Evolutionary conservation across 169 alveolate species (phyloP).

Genomic region (Babesia divergens): DNA sequence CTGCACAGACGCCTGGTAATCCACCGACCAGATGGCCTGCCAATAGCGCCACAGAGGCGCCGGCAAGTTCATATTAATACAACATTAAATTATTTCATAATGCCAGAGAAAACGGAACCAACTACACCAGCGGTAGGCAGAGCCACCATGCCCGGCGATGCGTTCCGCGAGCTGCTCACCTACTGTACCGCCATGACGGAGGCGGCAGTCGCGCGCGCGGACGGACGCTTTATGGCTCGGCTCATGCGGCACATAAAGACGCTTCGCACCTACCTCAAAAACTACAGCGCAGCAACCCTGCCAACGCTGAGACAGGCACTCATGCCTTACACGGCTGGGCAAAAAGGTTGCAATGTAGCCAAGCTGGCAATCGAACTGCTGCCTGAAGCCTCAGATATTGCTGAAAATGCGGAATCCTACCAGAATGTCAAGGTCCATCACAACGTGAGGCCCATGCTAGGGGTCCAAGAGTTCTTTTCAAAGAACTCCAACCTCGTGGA

Average conservation of each 20-base stretch:
- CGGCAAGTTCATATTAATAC: slow-evolving; percentile 9
- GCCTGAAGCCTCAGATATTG: background rate
- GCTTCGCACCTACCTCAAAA: slow-evolving; percentile 36
- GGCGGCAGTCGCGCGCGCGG: slow-evolving; percentile 59
- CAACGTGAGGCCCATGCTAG: slow-evolving; percentile 40
- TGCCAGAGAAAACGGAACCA: background rate
- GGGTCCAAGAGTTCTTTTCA: slow-evolving; percentile 37
- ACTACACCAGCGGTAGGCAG: slow-evolving; percentile 25
- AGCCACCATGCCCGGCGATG: slow-evolving; percentile 51
- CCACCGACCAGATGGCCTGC: slow-evolving; percentile 47
- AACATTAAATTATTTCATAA: background rate
- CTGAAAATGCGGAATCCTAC: background rate
- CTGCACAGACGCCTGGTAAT: slow-evolving; percentile 17
- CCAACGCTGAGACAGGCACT: slow-evolving; percentile 41
- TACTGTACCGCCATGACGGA: slow-evolving; percentile 61
- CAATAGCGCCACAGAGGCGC: slow-evolving; percentile 33
- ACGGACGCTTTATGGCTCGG: slow-evolving; percentile 53
- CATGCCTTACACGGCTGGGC: slow-evolving; percentile 39
- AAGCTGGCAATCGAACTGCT: slow-evolving; percentile 27
- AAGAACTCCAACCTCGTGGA: slow-evolving; percentile 56
- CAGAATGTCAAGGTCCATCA: slow-evolving; percentile 7
- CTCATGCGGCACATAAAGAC: slow-evolving; percentile 63
- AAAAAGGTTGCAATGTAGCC: slow-evolving; percentile 46
- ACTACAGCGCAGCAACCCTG: slow-evolving; percentile 36
- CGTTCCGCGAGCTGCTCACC: slow-evolving; percentile 58